Evolutionary conservation across 2,329 filamentous ascomycete species (phyloP), one percentile per base, ranked within the genome.

Genomic region (Hymenoscyphus infarciens): DNA sequence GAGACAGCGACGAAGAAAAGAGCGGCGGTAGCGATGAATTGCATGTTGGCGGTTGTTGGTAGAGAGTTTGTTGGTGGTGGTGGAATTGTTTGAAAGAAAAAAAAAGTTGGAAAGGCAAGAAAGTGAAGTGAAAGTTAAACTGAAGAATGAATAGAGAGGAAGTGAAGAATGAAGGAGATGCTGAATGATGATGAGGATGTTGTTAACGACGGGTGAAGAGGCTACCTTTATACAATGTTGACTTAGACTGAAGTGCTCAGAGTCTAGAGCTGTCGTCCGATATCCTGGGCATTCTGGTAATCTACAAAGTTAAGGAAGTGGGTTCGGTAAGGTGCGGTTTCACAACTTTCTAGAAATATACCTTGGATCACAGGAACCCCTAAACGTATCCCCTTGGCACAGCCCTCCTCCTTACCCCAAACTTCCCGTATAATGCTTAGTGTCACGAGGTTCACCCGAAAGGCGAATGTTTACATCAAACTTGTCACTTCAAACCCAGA

Each of bases 141-240:
- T 13, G n/a, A 38, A 52, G 45, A 13, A 52, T 52, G 19, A 52
- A 52, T 52, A 52, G 45, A 52, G 25, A 52, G 8, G 45, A 52
- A 52, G 45, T 52, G 45, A 25, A 52, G 45, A 52, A 22, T 25
- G 45, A 15, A 25, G 45, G 25, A 52, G 45, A 52, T 22, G 45
- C 45, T 52, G 45, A 52, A 52, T 52, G 45, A 52, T 52, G 45
- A 25, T 52, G 45, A 49, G 42, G 10, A 52, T 52, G 45, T 52
- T 52, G 11, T 52, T 52, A 13, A 25, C 45, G 11, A 2, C 25
- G 45, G 45, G 19, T 25, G 19, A 52, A 52, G 45, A 25, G 19
- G 13, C 19, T 25, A 13, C 10, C n/a, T 52, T 52, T 52, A 52
- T 52, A 52, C 19, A 52, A 25, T 13, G 10, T 52, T 5, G 19